A percentile compares a stretch with the other conserved stretches of the same genome.
phyloP scores from a whole-genome alignment of 768 basidiomycete genomes.

The Termitomyces eurrhizus region DNA sequence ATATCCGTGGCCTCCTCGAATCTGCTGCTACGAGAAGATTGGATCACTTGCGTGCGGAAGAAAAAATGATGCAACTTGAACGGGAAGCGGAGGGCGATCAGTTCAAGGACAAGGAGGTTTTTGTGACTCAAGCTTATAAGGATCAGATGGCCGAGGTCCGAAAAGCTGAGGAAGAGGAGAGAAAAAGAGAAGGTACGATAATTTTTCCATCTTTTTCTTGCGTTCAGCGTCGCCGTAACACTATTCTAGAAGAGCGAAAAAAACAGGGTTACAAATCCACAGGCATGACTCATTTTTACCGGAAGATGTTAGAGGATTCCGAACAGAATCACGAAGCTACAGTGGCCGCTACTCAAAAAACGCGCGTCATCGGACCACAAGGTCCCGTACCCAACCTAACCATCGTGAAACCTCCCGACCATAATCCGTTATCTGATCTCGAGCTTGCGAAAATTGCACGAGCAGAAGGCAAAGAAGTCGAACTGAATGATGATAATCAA shows the following conservation, averaged over 20 bases:
- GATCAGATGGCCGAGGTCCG: conserved; percentile 93
- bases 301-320: conserved; percentile 70
- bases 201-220: background rate
- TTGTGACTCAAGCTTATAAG: conserved; percentile 96
- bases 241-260: conserved; percentile 53
- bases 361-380: conserved; percentile 59
- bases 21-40: conserved; percentile 85
- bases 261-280: conserved; percentile 52
- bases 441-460: conserved; percentile 69
- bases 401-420: conserved; percentile 68
- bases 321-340: conserved; percentile 85
- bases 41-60: conserved; percentile 91
- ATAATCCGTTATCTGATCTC: conserved; percentile 61
- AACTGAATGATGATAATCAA: conserved; percentile 95
- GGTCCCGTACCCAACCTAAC: conserved; percentile 64
- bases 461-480: conserved; percentile 78
- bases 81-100: conserved; percentile 91
- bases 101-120: conserved; percentile 93
- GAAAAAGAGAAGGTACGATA: conserved; percentile 72
- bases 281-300: conserved; percentile 87
- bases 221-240: background rate
- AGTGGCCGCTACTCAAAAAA: conserved; percentile 66
- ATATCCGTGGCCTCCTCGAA: conserved; percentile 74
- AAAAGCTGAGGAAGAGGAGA: conserved; percentile 91
- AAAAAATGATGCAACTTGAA: conserved; percentile 95